Conservation (phyloP, 495 filamentous ascomycete species). For the Talaromyces liani region DNA sequence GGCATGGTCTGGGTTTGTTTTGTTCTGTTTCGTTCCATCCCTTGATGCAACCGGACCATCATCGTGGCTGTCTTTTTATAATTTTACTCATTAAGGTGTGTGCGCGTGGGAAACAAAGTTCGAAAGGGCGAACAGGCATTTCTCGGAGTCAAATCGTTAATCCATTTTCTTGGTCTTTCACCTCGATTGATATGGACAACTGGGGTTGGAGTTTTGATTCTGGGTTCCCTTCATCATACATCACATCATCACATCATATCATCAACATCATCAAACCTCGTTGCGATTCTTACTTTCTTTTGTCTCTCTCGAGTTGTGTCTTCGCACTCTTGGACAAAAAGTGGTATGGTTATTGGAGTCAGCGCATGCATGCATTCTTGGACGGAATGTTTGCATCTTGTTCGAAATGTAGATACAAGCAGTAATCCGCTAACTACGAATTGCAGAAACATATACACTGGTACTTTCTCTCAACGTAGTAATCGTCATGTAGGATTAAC, state of each 20-base stretch:
- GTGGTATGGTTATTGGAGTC: not conserved
- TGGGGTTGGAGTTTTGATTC: not conserved
- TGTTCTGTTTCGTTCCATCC: not conserved
- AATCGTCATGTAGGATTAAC: not conserved
- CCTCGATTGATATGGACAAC: not conserved
- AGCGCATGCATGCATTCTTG: not conserved
- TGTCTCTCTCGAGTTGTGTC: not conserved
- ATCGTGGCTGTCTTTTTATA: not conserved
- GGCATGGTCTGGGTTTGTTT: constrained; percentile 3
- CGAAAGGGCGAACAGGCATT: constrained; percentile 3
- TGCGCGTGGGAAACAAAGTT: not conserved
- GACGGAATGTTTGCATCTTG: not conserved
- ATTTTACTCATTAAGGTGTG: not conserved
- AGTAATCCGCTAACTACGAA: not conserved
- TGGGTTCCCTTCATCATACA: not conserved
- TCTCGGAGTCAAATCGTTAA: not conserved
- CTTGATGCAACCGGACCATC: not conserved
- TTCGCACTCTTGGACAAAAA: not conserved
- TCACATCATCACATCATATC: not conserved
- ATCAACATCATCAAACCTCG: not conserved
- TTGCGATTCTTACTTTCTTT: not conserved
- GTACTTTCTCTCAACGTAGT: not conserved
- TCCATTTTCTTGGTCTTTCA: constrained; percentile 1
- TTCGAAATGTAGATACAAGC: not conserved
- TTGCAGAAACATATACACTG: not conserved